These are phyloP conservation scores for Agaricus sinodeliciosus DNA, from an alignment of 768 basidiomycete species.

Conservation along the genomic window DNA sequence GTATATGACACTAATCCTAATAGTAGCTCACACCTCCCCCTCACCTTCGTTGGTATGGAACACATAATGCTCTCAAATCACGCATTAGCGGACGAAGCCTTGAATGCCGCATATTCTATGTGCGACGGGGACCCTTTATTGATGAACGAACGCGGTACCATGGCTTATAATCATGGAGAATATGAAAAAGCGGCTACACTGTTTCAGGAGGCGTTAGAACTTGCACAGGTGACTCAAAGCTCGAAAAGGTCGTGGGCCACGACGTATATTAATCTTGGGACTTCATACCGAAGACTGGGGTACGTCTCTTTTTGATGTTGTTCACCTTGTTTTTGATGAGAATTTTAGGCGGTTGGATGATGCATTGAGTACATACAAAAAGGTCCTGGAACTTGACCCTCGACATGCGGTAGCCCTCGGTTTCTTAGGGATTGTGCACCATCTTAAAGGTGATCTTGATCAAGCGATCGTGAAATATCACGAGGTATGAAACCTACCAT, in stretches of 20 bases:
- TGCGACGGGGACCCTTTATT: slow-evolving; percentile 87
- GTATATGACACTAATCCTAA: neutral
- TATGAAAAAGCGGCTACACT: slow-evolving; percentile 63
- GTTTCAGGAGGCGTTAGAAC: slow-evolving; percentile 71
- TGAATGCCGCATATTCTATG: slow-evolving; percentile 73
- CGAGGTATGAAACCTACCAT: slow-evolving; percentile 44
- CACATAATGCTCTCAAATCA: slow-evolving; percentile 87
- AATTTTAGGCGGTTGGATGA: slow-evolving; percentile 42
- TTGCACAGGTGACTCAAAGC: slow-evolving; percentile 80
- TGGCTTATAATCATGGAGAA: slow-evolving; percentile 85
- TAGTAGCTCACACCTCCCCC: slow-evolving; percentile 84
- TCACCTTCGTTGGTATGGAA: slow-evolving; percentile 98
- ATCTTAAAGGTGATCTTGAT: slow-evolving; percentile 66
- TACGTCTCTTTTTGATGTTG: slow-evolving; percentile 25
- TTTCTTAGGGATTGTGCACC: slow-evolving; percentile 85
- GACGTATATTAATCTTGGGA: slow-evolving; percentile 91
- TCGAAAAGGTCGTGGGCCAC: slow-evolving; percentile 82
- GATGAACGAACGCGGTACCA: slow-evolving; percentile 88
- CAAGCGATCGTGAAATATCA: slow-evolving; percentile 88
- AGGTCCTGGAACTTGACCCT: slow-evolving; percentile 84
- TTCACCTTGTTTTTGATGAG: neutral
- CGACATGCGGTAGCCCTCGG: slow-evolving; percentile 75
- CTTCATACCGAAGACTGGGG: slow-evolving; percentile 78
- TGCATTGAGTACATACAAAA: slow-evolving; percentile 68
- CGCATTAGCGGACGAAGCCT: slow-evolving; percentile 78